Conservation (phyloP, 768 basidiomycete species). For the Leucosporidium scottii region DNA sequence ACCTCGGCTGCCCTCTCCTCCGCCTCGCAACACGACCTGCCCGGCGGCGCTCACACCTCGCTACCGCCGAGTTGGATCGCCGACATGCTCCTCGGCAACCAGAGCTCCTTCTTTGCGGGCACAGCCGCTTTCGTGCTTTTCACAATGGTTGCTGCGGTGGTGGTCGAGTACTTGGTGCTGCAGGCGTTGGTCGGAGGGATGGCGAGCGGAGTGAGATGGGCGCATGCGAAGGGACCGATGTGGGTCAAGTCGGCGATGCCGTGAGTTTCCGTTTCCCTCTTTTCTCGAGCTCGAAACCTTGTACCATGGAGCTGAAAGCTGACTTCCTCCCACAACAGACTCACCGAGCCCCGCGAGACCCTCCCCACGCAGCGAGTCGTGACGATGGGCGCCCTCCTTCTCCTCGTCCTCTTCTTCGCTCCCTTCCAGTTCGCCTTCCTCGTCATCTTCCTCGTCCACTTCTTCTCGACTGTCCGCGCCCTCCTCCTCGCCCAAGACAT, state of each 20-base stretch:
- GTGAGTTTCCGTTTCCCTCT: not conserved
- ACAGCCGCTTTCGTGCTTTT: constrained; percentile 4
- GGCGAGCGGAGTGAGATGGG: not conserved
- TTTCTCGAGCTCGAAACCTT: not conserved
- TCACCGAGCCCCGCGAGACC: constrained; percentile 7
- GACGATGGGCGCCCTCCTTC: constrained; percentile 54
- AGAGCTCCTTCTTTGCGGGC: constrained; percentile 12
- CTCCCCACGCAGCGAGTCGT: constrained; percentile 11
- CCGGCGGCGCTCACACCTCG: not conserved
- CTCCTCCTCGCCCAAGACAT: constrained; percentile 5
- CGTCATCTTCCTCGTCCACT: constrained; percentile 71
- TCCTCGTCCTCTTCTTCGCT: constrained; percentile 65
- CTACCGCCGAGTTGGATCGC: constrained; percentile 18
- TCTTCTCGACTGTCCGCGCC: constrained; percentile 53
- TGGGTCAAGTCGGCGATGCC: not conserved
- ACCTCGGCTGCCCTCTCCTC: not conserved
- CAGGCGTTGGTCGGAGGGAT: constrained; percentile 3
- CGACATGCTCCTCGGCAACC: constrained; percentile 23
- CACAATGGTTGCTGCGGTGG: constrained; percentile 6
- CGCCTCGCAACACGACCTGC: not conserved
- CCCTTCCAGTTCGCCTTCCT: constrained; percentile 90
- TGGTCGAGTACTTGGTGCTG: constrained; percentile 8
- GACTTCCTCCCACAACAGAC: not conserved
- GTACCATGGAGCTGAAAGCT: not conserved
- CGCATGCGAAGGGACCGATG: not conserved